Conservation (phyloP, 2,329 filamentous ascomycete species). For the Calycina herbarum region DNA sequence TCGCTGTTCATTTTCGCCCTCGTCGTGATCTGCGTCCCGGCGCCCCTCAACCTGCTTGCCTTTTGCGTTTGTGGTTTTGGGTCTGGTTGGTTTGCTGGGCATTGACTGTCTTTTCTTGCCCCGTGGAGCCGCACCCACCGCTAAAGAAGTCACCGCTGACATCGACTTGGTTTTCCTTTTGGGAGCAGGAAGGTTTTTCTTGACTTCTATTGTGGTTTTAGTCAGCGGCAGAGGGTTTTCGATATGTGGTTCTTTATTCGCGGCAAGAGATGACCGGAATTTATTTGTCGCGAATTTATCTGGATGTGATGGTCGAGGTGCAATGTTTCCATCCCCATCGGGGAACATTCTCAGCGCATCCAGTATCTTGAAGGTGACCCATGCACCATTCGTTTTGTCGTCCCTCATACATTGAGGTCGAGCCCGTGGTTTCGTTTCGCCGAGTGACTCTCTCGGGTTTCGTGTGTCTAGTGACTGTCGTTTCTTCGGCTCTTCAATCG, state of each 20-base stretch:
- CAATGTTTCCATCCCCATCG: conserved; percentile 23
- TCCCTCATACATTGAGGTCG: conserved; percentile 32
- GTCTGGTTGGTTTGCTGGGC: conserved; percentile 7
- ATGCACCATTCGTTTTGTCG: conserved; percentile 34
- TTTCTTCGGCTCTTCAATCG: conserved; percentile 18
- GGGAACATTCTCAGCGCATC: conserved; percentile 27
- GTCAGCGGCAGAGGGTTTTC: conserved; percentile 1
- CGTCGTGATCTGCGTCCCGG: background rate
- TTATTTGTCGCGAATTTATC: conserved; percentile 9
- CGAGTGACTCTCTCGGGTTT: conserved; percentile 11
- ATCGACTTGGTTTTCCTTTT: conserved; percentile 16
- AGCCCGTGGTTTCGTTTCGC: background rate
- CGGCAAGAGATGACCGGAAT: conserved; percentile 4
- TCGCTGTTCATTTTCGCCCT: background rate
- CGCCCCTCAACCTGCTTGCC: background rate
- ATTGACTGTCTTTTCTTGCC: conserved; percentile 20
- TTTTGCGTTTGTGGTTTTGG: background rate
- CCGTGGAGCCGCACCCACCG: background rate
- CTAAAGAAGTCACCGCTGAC: conserved; percentile 3
- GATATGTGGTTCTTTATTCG: background rate
- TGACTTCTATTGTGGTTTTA: background rate
- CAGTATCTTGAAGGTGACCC: conserved; percentile 35
- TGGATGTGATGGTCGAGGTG: conserved; percentile 25
- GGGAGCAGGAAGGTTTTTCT: conserved; percentile 10
- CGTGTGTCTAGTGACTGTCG: conserved; percentile 18